Conservation (phyloP, 768 basidiomycete genomes). For the Tulasnella sp. region DNA sequence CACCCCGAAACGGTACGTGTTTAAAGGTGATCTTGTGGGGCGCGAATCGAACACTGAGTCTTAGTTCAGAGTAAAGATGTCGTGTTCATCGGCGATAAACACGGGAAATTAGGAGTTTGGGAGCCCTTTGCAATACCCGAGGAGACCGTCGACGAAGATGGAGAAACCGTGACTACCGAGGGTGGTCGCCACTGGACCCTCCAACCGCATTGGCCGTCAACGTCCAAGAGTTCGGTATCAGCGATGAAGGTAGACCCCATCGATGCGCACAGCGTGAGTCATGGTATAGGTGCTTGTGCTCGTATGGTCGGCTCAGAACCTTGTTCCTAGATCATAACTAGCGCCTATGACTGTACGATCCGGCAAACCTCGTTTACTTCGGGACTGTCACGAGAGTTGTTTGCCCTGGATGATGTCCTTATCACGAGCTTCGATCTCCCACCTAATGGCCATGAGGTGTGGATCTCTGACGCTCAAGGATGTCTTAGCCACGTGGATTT, state of each 20-base stretch:
- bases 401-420: slow-evolving; percentile 46
- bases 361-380: slow-evolving; percentile 63
- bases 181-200: slow-evolving; percentile 72
- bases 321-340: slow-evolving; percentile 55
- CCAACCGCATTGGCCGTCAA: slow-evolving; percentile 77
- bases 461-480: slow-evolving; percentile 67
- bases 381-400: slow-evolving; percentile 60
- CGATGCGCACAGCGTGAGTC: slow-evolving; percentile 57
- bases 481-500: slow-evolving; percentile 69
- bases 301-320: not conserved
- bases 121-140: slow-evolving; percentile 64
- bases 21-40: not conserved
- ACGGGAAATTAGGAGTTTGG: slow-evolving; percentile 78
- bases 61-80: slow-evolving; percentile 50
- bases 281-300: not conserved
- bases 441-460: slow-evolving; percentile 62
- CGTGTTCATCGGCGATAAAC: slow-evolving; percentile 84
- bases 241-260: slow-evolving; percentile 66
- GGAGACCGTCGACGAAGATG: slow-evolving; percentile 36
- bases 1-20: slow-evolving; percentile 50
- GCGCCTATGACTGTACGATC: slow-evolving; percentile 71
- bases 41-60: not conserved
- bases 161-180: slow-evolving; percentile 28
- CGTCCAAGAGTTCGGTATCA: slow-evolving; percentile 68
- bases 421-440: slow-evolving; percentile 60